These are phyloP conservation scores for Syzygium syzygioides DNA, from an alignment of 441 rosid genomes.

Conservation along the genomic window DNA sequence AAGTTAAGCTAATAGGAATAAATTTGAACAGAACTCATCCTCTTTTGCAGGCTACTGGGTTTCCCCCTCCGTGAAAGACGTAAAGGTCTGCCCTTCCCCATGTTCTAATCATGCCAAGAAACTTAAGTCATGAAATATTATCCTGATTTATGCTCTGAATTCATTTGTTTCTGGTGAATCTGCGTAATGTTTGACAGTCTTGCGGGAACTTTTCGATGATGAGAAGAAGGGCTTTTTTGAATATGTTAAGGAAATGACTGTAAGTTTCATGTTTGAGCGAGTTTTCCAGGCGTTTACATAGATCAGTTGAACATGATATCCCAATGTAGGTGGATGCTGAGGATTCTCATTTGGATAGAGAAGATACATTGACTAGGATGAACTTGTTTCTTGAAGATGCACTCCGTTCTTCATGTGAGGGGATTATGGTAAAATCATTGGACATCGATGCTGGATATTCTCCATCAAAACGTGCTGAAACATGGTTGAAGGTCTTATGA, in stretches of 20 bases:
- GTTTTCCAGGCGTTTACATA: background rate
- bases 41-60: conserved; percentile 61
- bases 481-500: conserved; percentile 78
- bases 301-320: background rate
- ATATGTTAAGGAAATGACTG: conserved; percentile 63
- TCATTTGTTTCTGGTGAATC: background rate
- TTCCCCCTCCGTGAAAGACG: conserved; percentile 63
- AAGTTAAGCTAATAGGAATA: background rate
- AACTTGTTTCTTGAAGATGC: conserved; percentile 68
- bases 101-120: background rate
- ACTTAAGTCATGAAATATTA: background rate
- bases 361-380: conserved; percentile 35
- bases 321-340: conserved; percentile 49
- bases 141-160: background rate
- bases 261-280: conserved; percentile 21
- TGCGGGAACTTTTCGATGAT: conserved; percentile 53
- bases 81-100: conserved; percentile 30
- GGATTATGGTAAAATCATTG: conserved; percentile 74
- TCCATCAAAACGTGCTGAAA: conserved; percentile 79
- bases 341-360: conserved; percentile 41
- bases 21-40: background rate
- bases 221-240: conserved; percentile 64
- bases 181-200: conserved; percentile 23
- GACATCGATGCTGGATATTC: conserved; percentile 67
- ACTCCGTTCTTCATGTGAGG: conserved; percentile 68